Evolutionary conservation across 140 eudicot species (phyloP), one percentile per base, ranked within the genome.

Genomic region (Flaveria floridana): DNA sequence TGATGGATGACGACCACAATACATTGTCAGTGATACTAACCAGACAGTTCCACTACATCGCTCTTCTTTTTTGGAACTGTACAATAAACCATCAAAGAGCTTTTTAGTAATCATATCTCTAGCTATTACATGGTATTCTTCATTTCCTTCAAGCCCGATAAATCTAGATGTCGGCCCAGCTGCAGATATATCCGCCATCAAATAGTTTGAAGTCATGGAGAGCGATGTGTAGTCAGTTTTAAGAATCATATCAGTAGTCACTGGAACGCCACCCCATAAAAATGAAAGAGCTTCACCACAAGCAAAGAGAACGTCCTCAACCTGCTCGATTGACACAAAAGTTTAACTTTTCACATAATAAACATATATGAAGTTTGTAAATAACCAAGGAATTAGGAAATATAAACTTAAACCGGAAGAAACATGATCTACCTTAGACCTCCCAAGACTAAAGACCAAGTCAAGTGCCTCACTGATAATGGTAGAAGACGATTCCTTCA

Each of bases 211-310:
- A 71, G 87, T 82, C 88, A 76, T 86, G 59, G 99, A 94, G 81
- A 94, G 94, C 26, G 97, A 94, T 66, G 79, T 85, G 77, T 88
- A 94, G 77, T 90, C 90, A 28, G 94, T 94, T 80, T 81, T 88
- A 53, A 94, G 84, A 68, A 94, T 90, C 82, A 78, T 72, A 73
- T 89, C 91, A 42, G 89, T 85, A n/a, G 91, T 88, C 79, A 94
- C 99, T 57, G 99, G 99, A 84, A 94, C 99, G 70, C 97, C 87
- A 1, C 99, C 99, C 97, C 99, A 94, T 65, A 90, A 39, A 78
- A 93, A 93, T 68, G 99, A 83, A 72, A 93, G 89, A 65, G 99
- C 99, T 86, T 93, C 97, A 70, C 99, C 99, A 74, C 96, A 91
- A 79, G 99, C 96, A 93, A 93, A 93, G 12, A 93, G 84, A 77